Evolutionary conservation across 1,284 basidiomycete genomes (phyloP), one percentile per base, ranked within the genome.

Genomic region (Heterobasidion occidentale): DNA sequence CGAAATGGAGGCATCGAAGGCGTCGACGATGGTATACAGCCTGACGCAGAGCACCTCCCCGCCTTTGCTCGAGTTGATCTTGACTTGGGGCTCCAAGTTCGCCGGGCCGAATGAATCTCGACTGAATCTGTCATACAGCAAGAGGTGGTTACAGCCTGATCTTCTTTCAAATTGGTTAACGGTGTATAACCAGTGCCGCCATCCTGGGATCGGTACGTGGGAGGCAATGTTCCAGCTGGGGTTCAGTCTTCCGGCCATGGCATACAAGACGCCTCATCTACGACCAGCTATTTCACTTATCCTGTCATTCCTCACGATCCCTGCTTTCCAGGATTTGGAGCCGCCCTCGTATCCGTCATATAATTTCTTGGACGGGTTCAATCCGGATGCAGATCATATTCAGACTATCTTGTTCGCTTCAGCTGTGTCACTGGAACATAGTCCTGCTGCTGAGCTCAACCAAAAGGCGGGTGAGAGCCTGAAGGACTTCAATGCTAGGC

Each of bases 131-230:
- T 19, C 46, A 9, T 47, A 19, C 46, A 47, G 17, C 46, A 11
- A 17, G 17, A 27, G 11, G 9, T 47, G 46, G 46, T 36, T 51
- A 9, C 19, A 36, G 12, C 49, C 49, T 4, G 20, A 27, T n/a
- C 20, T 51, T 12, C 7, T 34, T 19, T 45, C 33, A 12, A 45
- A 54, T 44, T 59, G 58, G 58, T 12, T 55, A 6, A 12, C 14
- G 2, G 51, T 59, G 9, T 58, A 58, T 15, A 11, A 59, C n/a
- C 51, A 52, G 20, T 58, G 45, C 15, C 57, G 45, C 46, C 19
- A n/a, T 11, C 45, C 38, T 9, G 17, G 46, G 46, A 11, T 4
- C 4, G 14, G 11, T 17, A 4, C 33, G 20, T 34, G 17, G 12
- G 33, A 42, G n/a, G 7, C 20, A 34, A 17, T 27, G 4, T 34